Base-by-base conservation (phyloP, 768 basidiomycete genomes). In the Podaxis sp. region DNA sequence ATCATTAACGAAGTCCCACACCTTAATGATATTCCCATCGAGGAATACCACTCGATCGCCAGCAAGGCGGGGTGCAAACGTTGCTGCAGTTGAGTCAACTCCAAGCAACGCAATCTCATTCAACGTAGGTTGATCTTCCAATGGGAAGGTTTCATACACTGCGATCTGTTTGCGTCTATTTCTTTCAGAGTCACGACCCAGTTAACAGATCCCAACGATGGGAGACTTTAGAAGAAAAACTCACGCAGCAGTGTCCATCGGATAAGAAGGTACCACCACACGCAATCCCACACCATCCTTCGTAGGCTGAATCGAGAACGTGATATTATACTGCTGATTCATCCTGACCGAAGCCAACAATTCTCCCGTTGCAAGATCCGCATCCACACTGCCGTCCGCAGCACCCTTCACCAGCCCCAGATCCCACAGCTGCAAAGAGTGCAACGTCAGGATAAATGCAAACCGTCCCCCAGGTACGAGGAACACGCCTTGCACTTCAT, bases 401-500 rank as follows among this genome's bases (percentile, higher is more conserved):
- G 17, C 40, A 19, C 24, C 29, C 51, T 36, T 49, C 22, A 29
- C 17, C 33, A 22, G n/a, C 38, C 50, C 57, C 47, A 63, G 33
- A 41, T 63, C 63, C 57, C 63, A 59, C 11, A 57, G 8, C 6
- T 52, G 57, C 24, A 56, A 46, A 22, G 47, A 29, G 24, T 52
- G 22, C 17, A 57, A 15, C 17, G 56, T 50, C 47, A 59, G 59
- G 36, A 55, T 25, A 2, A 67, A 5, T 24, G 63, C 15, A 60
- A 65, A 67, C 13, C 66, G 64, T 19, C 66, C 66, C 11, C 66
- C 66, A n/a, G 66, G 64, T 27, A 65, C 49, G 13, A 67, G 54
- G 29, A 52, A 63, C 46, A 63, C 17, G 2, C 24, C 17, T n/a
- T 55, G 49, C 2, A 52, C 58, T 3, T 59, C 58, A 25, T 38